Conservation (phyloP, 2,329 filamentous ascomycete species). For the Cercospora nicotianae region DNA sequence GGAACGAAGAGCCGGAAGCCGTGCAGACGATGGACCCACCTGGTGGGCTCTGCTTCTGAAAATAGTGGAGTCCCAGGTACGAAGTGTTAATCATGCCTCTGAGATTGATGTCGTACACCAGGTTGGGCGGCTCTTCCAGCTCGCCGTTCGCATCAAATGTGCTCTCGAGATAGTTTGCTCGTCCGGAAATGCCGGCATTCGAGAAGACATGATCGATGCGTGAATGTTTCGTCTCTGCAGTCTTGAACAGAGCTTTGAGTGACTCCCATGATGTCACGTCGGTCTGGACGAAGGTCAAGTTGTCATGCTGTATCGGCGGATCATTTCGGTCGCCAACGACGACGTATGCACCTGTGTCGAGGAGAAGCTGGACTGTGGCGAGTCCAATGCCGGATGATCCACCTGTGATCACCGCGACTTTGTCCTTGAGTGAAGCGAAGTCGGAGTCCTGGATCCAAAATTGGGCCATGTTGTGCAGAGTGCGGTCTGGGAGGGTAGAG, state of each 20-base stretch:
- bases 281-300: conserved; percentile 46
- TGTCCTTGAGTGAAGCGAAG: conserved; percentile 27
- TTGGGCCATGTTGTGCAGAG: conserved; percentile 27
- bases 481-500: neutral
- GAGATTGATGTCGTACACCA: conserved; percentile 46
- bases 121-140: conserved; percentile 38
- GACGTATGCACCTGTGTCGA: conserved; percentile 56
- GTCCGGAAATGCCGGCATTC: conserved; percentile 58
- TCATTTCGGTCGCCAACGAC: conserved; percentile 56
- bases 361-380: conserved; percentile 54
- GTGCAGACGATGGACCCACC: conserved; percentile 56
- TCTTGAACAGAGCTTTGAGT: conserved; percentile 54
- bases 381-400: conserved; percentile 63
- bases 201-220: conserved; percentile 52
- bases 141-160: conserved; percentile 40
- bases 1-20: conserved; percentile 53
- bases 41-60: conserved; percentile 47
- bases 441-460: conserved; percentile 31
- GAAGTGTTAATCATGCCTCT: conserved; percentile 45
- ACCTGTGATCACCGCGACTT: conserved; percentile 43
- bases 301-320: conserved; percentile 34
- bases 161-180: conserved; percentile 38
- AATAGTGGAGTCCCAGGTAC: conserved; percentile 46
- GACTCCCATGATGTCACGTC: conserved; percentile 55
- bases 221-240: conserved; percentile 46